Evolutionary conservation across 1,284 basidiomycete genomes (phyloP), one percentile per base, ranked within the genome.

Genomic region (Ustilago vetiveriae): DNA sequence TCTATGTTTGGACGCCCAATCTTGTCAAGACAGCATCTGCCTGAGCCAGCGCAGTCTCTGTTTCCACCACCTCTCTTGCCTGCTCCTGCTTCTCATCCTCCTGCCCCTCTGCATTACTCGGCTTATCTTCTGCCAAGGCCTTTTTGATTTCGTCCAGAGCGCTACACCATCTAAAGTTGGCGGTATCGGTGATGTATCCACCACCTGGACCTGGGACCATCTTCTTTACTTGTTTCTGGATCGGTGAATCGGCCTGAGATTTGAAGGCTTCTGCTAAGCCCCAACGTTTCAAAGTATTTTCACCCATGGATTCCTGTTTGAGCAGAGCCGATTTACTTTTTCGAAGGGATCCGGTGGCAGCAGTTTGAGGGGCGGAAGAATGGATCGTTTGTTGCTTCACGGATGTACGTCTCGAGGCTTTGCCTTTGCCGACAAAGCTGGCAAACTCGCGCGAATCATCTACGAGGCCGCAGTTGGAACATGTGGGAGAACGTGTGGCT

Each of bases 91-190:
- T 45, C 22, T 36, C 37, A 2, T 32, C 35, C 2, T 51, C 47
- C 17, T 43, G 33, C 14, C 56, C 41, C 17, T 30, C 44, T 21
- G n/a, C 17, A 19, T n/a, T 35, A n/a, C 6, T 13, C 7, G 36
- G n/a, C 36, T 21, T 9, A 5, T 60, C 53, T 2, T 29, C 49
- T 1, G 63, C 63, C 3, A 78, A 43, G 9, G 75, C 75, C 50
- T 64, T 64, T 32, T 73, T 75, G 55, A 78, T 78, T 55, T 78
- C 75, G 21, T 72, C 65, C 37, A 78, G 26, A 6, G 75, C 75
- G 13, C 51, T 60, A 51, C 75, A 74, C 75, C 75, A 78, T 17
- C 75, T 43, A 21, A 64, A 22, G 29, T 78, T 74, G 14, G 75
- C 75, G 2, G 75, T 78, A 44, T 76, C 72, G 14, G 75, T 76